These are phyloP conservation scores for Margaritispora aquatica DNA, from an alignment of 495 filamentous ascomycete genomes.

Conservation along the genomic window DNA sequence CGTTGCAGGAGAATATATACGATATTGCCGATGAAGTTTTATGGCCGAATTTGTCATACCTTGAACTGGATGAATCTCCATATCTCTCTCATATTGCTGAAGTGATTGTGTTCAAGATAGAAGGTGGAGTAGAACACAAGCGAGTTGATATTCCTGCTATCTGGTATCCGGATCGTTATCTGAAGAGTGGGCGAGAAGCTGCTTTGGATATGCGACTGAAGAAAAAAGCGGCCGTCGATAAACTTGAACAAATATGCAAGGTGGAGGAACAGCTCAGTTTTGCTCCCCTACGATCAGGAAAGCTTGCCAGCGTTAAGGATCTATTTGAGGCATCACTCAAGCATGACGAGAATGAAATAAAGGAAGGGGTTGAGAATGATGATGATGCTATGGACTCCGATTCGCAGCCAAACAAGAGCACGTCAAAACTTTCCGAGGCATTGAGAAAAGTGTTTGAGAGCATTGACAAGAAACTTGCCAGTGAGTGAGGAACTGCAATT, in stretches of 20 bases:
- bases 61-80: slow-evolving; percentile 39
- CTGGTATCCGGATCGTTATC: slow-evolving; percentile 76
- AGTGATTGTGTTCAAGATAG: slow-evolving; percentile 59
- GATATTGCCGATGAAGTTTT: slow-evolving; percentile 64
- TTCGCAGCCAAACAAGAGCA: slow-evolving; percentile 17
- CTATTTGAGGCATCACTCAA: slow-evolving; percentile 16
- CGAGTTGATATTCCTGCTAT: slow-evolving; percentile 59
- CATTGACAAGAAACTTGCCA: slow-evolving; percentile 44
- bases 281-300: slow-evolving; percentile 13
- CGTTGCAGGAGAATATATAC: slow-evolving; percentile 51
- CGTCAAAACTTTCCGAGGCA: slow-evolving; percentile 30
- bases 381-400: background rate
- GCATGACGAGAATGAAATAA: slow-evolving; percentile 30
- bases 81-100: slow-evolving; percentile 52
- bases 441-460: slow-evolving; percentile 34
- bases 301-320: slow-evolving; percentile 20
- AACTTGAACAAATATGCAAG: slow-evolving; percentile 15
- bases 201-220: slow-evolving; percentile 36
- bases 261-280: slow-evolving; percentile 23
- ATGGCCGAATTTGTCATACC: slow-evolving; percentile 38
- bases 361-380: slow-evolving; percentile 20
- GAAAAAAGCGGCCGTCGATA: slow-evolving; percentile 26
- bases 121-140: slow-evolving; percentile 37
- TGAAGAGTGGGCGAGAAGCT: slow-evolving; percentile 48
- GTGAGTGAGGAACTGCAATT: slow-evolving; percentile 27